Percentiles rank a stretch among this genome's conserved stretches.
phyloP scores from a whole-genome alignment of 106 monocot genomes.

The Apostasia ramifera region DNA sequence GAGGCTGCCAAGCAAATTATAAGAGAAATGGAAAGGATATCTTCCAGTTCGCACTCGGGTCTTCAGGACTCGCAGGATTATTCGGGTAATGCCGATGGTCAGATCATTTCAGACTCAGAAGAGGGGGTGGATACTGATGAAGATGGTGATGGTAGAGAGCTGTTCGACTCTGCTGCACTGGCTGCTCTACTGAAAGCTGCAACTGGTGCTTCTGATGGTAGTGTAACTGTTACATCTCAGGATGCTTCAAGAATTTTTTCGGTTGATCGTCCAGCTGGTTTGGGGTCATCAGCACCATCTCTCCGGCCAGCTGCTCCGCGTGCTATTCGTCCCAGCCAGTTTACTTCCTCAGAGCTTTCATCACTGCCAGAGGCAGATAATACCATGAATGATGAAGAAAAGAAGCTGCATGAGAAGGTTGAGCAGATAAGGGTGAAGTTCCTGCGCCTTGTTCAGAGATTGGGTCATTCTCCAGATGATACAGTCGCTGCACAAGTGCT shows the following conservation, averaged over 20 bases:
- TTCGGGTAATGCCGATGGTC: constrained; percentile 24
- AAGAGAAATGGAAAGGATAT: constrained; percentile 42
- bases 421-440: constrained; percentile 77
- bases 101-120: constrained; percentile 52
- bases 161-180: constrained; percentile 71
- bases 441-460: constrained; percentile 61
- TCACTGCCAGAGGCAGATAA: constrained; percentile 34
- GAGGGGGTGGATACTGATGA: constrained; percentile 56
- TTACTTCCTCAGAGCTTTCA: constrained; percentile 38
- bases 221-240: constrained; percentile 24
- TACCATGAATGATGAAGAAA: constrained; percentile 55
- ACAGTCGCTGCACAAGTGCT: constrained; percentile 37
- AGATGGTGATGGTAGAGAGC: constrained; percentile 49
- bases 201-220: constrained; percentile 38
- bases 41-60: constrained; percentile 11
- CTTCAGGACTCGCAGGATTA: not conserved
- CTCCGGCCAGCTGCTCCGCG: constrained; percentile 29
- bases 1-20: constrained; percentile 52
- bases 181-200: constrained; percentile 73
- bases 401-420: constrained; percentile 69
- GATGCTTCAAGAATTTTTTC: constrained; percentile 45
- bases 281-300: constrained; percentile 44
- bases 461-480: constrained; percentile 70
- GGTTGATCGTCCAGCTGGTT: constrained; percentile 50
- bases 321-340: constrained; percentile 21